Conservation (phyloP, 139 green algal genomes). For the Chlorella sorokiniana region DNA sequence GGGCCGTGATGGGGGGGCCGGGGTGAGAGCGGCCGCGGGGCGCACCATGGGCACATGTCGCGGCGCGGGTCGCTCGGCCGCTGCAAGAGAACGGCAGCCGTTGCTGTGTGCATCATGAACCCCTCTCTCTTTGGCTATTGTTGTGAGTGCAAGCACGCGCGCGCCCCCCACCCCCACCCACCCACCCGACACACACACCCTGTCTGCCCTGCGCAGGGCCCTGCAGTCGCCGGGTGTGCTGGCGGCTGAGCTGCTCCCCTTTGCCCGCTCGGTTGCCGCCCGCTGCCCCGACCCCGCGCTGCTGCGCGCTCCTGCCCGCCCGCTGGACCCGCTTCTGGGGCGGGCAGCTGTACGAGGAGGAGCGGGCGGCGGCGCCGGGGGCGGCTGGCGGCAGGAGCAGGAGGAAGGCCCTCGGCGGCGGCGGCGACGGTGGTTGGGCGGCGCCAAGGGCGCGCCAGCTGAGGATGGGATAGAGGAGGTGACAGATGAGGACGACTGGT, state of each 20-base stretch:
- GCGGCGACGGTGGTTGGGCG: too few species aligned
- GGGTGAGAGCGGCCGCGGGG: conserved; percentile 6
- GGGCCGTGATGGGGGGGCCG: background rate
- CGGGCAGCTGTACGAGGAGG: conserved; percentile 30
- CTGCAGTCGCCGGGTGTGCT: conserved; percentile 1
- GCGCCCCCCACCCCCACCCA: too few species aligned
- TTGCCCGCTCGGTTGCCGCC: background rate
- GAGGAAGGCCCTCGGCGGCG: too few species aligned
- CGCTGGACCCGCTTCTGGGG: conserved; percentile 39
- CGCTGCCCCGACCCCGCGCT: background rate
- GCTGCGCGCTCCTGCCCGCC: conserved; percentile 21
- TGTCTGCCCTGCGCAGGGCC: background rate
- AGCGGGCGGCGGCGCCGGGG: background rate
- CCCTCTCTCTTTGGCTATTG: too few species aligned
- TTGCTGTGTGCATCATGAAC: too few species aligned
- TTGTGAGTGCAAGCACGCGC: too few species aligned
- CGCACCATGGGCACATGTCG: too few species aligned
- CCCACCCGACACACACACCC: background rate
- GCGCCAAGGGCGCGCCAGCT: background rate
- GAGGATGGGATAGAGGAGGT: conserved; percentile 20
- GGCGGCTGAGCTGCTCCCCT: conserved; percentile 27
- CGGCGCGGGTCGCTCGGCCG: too few species aligned
- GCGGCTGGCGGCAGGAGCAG: background rate
- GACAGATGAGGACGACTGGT: conserved; percentile 22
- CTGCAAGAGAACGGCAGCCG: too few species aligned